Evolutionary conservation across 345 rosid genomes (phyloP).

Genomic region (Cardamine occulta): DNA sequence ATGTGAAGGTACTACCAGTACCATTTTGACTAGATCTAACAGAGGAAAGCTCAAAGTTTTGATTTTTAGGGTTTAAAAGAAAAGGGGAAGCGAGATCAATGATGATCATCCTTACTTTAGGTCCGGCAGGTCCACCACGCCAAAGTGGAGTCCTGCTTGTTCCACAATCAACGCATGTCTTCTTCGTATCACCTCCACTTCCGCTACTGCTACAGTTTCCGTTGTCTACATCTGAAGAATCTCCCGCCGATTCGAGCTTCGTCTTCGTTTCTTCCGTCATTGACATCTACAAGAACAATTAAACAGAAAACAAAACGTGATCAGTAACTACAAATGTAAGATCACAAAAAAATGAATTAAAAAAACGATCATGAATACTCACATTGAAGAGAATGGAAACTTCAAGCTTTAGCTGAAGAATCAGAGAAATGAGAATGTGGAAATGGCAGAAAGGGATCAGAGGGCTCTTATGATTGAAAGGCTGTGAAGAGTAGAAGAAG

Average conservation of each 20-base stretch:
- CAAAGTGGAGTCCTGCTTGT: conserved; percentile 91
- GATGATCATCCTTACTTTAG: conserved; percentile 57
- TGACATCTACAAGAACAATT: conserved; percentile 29
- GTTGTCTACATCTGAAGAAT: conserved; percentile 38
- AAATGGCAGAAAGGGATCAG: conserved; percentile 5
- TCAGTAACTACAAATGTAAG: not conserved
- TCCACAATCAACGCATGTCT: conserved; percentile 90
- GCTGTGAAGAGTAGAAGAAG: conserved; percentile 10
- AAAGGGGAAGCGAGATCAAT: not conserved
- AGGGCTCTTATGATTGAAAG: not conserved
- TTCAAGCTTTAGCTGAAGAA: not conserved
- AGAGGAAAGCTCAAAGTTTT: not conserved
- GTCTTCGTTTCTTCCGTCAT: conserved; percentile 32
- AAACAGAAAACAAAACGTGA: not conserved
- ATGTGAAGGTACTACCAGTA: not conserved
- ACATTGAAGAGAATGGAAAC: conserved; percentile 14
- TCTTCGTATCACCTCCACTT: conserved; percentile 52
- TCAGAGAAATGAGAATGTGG: not conserved
- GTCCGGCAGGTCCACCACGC: conserved; percentile 99
- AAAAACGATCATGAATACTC: conserved; percentile 18
- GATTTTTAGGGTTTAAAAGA: not conserved
- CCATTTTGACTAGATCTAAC: conserved; percentile 23
- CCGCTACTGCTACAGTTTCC: conserved; percentile 44
- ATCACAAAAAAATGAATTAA: not conserved
- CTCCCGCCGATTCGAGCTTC: conserved; percentile 43